phyloP scores from a whole-genome alignment of 768 basidiomycete species.

The Gymnopilus dilepis region DNA sequence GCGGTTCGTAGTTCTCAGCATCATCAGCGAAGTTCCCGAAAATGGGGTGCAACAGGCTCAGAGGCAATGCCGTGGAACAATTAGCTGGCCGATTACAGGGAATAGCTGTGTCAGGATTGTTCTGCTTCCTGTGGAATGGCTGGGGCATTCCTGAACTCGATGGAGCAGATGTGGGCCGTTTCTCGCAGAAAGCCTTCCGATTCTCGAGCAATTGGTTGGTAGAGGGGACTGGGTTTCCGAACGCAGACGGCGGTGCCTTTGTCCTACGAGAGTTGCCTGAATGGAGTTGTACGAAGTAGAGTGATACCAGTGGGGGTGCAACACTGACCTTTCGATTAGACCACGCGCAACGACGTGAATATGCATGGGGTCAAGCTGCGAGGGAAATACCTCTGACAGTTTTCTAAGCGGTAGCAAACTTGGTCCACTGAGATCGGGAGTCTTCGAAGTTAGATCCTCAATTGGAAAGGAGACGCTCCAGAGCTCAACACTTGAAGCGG shows the following conservation, averaged over 20 bases:
- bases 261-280: too few species aligned
- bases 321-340: background rate
- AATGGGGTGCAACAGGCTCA: background rate
- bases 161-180: background rate
- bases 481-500: background rate
- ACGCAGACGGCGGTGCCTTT: too few species aligned
- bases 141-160: background rate
- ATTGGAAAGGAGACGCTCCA: slow-evolving; percentile 7
- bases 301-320: background rate
- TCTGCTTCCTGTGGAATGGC: background rate
- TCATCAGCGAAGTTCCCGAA: background rate
- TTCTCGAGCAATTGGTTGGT: too few species aligned
- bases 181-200: too few species aligned
- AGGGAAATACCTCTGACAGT: background rate
- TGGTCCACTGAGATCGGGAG: background rate
- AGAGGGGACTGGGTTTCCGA: too few species aligned
- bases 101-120: background rate
- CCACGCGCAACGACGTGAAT: background rate
- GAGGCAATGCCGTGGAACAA: background rate
- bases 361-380: background rate
- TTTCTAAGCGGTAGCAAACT: background rate
- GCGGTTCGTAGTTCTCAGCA: background rate
- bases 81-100: background rate
- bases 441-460: background rate
- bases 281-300: too few species aligned